These are phyloP conservation scores for Entomortierella chlamydospora DNA, from an alignment of 192 early-diverging fungal species.

Conservation along the genomic window DNA sequence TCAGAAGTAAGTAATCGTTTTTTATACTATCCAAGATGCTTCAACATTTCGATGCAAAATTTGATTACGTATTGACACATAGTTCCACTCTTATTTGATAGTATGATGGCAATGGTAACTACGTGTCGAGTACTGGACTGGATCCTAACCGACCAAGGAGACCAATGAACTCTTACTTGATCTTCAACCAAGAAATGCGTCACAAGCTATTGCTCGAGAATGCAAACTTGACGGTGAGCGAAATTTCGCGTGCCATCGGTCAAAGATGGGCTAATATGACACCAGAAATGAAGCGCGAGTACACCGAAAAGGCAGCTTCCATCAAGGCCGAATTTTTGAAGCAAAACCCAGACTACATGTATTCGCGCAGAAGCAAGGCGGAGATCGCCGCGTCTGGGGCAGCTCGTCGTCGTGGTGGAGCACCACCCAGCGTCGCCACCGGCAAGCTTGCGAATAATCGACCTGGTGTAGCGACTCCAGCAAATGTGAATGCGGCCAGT, in stretches of 20 bases:
- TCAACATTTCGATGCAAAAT: background rate
- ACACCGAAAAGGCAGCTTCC: constrained; percentile 58
- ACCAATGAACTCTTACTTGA: constrained; percentile 69
- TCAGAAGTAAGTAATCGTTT: constrained; percentile 14
- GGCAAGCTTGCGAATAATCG: constrained; percentile 3
- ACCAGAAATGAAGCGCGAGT: constrained; percentile 53
- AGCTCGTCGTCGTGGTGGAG: constrained; percentile 39
- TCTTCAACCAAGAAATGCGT: constrained; percentile 72
- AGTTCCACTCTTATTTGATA: no score
- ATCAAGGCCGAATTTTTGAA: constrained; percentile 63
- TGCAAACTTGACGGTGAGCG: constrained; percentile 67
- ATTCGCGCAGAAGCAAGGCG: constrained; percentile 69
- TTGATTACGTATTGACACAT: no score
- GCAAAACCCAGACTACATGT: constrained; percentile 67
- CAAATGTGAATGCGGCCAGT: background rate
- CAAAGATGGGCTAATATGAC: constrained; percentile 63
- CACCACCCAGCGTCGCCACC: background rate
- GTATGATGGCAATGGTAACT: constrained; percentile 6
- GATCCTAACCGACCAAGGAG: constrained; percentile 64
- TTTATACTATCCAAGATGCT: background rate
- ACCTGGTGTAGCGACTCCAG: background rate
- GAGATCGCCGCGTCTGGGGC: constrained; percentile 64
- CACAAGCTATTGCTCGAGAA: constrained; percentile 64
- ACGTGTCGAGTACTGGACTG: constrained; percentile 16
- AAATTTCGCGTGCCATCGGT: constrained; percentile 68